Evolutionary conservation across 768 basidiomycete species (phyloP).

Genomic region (Tricholoma bakamatsutake): DNA sequence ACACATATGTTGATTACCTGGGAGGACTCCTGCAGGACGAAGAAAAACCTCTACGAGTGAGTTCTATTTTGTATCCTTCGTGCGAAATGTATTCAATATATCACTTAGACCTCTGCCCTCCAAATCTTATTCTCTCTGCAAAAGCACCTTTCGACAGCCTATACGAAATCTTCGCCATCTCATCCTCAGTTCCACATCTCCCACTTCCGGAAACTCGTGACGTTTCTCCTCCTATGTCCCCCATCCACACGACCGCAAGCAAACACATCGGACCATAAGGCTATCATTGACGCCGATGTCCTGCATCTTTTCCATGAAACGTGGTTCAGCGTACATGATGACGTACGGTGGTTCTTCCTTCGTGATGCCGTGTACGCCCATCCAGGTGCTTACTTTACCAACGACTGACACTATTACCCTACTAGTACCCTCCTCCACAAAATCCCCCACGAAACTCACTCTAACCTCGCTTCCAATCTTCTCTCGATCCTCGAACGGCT

Average conservation of each 20-base stretch:
- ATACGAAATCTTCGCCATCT: constrained; percentile 36
- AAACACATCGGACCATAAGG: constrained; percentile 15
- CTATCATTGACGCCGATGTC: constrained; percentile 51
- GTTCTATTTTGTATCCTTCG: constrained; percentile 17
- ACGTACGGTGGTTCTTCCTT: constrained; percentile 87
- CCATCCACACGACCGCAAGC: constrained; percentile 30
- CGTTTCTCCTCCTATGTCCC: constrained; percentile 57
- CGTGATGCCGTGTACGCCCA: constrained; percentile 62
- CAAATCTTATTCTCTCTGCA: constrained; percentile 73
- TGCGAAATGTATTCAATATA: neutral
- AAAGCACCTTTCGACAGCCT: constrained; percentile 69
- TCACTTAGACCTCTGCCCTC: constrained; percentile 55
- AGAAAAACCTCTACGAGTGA: constrained; percentile 68
- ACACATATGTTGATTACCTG: constrained; percentile 64
- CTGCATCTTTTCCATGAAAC: constrained; percentile 57
- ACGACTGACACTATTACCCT: constrained; percentile 2
- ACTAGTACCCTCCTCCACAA: constrained; percentile 27
- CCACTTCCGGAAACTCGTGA: constrained; percentile 61
- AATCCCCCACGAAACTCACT: constrained; percentile 23
- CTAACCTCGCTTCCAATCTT: constrained; percentile 39
- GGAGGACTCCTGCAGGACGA: constrained; percentile 68
- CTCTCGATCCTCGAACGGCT: constrained; percentile 63
- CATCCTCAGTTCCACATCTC: constrained; percentile 64
- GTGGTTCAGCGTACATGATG: constrained; percentile 76
- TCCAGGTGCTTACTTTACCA: neutral